Base-by-base conservation (phyloP, 2,329 filamentous ascomycete species). In the Helicocarpus griseus region DNA sequence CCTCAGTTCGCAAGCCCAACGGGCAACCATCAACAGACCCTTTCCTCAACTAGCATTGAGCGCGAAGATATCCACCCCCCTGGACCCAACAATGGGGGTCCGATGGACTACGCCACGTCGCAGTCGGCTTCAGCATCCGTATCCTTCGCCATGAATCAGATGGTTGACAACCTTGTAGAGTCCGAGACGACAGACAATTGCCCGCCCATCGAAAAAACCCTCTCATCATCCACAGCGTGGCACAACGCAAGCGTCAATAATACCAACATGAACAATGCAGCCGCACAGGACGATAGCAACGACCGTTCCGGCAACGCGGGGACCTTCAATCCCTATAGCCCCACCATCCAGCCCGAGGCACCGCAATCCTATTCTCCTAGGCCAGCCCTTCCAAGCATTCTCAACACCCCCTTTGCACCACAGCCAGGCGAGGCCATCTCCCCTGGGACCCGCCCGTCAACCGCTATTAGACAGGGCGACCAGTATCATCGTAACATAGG, bases 151-250 rank as follows among this genome's bases (percentile, higher is more conserved):
- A 76, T 80, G 68, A 73, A 72, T 54, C 72, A 71, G 8, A 81
- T 82, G 79, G 79, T 82, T 13, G 77, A 82, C 56, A 71, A 77
- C 53, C 66, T 82, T 26, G 70, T 82, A 48, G 68, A 67, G 40
- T 62, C 62, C 19, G 68, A 73, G 46, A 69, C 71, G 24, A 65
- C 69, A 39, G 57, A 57, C 54, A 49, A 49, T 47, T 61, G 31
- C 21, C 41, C 51, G 2, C 36, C 48, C 21, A 43, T 36, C 14
- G 49, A 33, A 17, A 39, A 39, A 33, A 33, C 43, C n/a, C 38
- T 36, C 29, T 50, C 48, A 2, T 33, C 48, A 13, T 35, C 48
- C 11, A 29, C 38, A 1, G 38, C 28, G n/a, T 50, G 48, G 48
- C 26, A 29, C 22, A 43, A 50, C 26, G 36, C 46, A 40, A 40